These are phyloP conservation scores for Phytopythium delawarense DNA, from an alignment of 352 stramenopile genomes.

Conservation along the genomic window DNA sequence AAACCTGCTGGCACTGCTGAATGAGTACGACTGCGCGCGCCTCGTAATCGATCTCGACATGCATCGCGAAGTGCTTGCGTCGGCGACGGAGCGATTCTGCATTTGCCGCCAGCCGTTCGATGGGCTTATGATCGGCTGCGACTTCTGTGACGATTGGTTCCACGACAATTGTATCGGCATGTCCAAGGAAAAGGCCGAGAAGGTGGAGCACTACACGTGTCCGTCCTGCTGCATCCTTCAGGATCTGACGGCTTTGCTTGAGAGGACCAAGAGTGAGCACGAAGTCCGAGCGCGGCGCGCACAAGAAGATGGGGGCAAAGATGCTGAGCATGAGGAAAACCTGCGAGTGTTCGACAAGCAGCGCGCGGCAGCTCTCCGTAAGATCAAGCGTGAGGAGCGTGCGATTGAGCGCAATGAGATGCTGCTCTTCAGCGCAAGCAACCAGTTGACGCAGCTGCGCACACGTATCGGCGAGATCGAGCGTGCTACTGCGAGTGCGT, in stretches of 20 bases:
- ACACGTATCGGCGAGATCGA: conserved; percentile 74
- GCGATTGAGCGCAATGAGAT: conserved; percentile 78
- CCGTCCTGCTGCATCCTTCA: conserved; percentile 91
- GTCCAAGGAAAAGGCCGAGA: conserved; percentile 92
- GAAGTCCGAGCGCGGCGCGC: conserved; percentile 53
- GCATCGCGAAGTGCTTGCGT: conserved; percentile 87
- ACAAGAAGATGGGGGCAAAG: not conserved
- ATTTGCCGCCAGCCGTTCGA: conserved; percentile 90
- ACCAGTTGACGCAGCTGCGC: conserved; percentile 76
- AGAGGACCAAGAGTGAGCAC: conserved; percentile 46
- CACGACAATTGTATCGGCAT: conserved; percentile 89
- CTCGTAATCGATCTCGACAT: conserved; percentile 85
- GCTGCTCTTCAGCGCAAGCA: conserved; percentile 71
- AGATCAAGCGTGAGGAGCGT: conserved; percentile 84
- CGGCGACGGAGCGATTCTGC: conserved; percentile 89
- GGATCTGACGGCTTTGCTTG: conserved; percentile 69
- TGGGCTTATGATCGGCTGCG: conserved; percentile 87
- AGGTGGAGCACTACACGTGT: conserved; percentile 95
- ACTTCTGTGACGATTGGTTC: conserved; percentile 89
- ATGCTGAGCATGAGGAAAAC: conserved; percentile 44
- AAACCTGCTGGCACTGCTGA: conserved; percentile 57
- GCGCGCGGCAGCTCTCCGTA: conserved; percentile 59
- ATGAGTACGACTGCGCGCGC: conserved; percentile 75
- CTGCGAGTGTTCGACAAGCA: conserved; percentile 84
- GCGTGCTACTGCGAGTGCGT: conserved; percentile 49